Base-by-base conservation (phyloP, 164 flowering plant genomes). In the Liriodendron chinense region DNA sequence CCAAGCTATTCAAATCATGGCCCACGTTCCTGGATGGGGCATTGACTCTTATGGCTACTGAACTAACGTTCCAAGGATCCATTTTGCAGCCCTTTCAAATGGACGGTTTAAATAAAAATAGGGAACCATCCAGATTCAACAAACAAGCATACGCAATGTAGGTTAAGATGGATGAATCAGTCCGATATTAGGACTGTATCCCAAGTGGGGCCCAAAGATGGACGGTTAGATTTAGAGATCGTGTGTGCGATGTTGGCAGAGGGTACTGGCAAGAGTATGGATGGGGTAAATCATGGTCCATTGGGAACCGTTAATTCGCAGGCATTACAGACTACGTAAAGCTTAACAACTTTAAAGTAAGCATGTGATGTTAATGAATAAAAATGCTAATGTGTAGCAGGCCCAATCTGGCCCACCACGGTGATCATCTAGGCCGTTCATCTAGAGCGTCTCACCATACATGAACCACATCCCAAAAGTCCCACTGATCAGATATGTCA, bases 301-400 rank as follows among this genome's bases (percentile, higher is more conserved):
- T 67, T 28, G 69, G 69, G 20, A 67, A 20, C 47, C n/a, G n/a
- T 67, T 65, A 67, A 67, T 14, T 67, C 26, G 47, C 69, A 25
- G 69, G 47, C 7, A 7, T 63, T 20, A 21, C 24, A 63, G 9
- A 67, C 20, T 22, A 24, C 68, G 13, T 65, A 22, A 65, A 24
- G 34, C 16, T 7, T 22, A 23, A 14, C 26, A 65, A 65, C 68
- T 65, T 65, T 65, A 22, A 67, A 28, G 9, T 24, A 14, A 26
- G 48, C 69, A 67, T 67, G 69, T 67, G 69, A 20, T 1, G 9
- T 67, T 53, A 53, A 53, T 53, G 59, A 53, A 53, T 53, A 16
- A 53, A 12, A 53, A 53, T 53, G 59, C 59, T 53, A 12, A 53
- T 53, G 59, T 53, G 13, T n/a, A n/a, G 59, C 20, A 12, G 13